Conservation (phyloP, 306 rosid species). For the Trifolium fragiferum region DNA sequence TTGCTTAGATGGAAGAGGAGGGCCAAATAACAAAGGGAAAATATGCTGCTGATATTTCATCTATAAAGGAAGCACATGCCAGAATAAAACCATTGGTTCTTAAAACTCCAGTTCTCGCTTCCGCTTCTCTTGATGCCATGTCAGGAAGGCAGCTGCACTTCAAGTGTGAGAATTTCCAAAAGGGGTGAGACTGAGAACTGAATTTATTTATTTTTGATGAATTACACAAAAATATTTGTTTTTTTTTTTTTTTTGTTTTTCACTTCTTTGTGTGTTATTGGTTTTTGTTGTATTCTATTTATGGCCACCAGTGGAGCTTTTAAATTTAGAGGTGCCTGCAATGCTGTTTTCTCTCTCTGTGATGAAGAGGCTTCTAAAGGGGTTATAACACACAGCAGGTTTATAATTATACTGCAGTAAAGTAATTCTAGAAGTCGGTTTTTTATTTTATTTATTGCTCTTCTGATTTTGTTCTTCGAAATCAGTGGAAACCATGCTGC, state of each 20-base stretch:
- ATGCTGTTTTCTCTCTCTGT: conserved; percentile 83
- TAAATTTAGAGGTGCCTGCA: conserved; percentile 93
- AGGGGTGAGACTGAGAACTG: conserved; percentile 61
- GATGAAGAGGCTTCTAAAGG: conserved; percentile 81
- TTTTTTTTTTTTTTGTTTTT: background rate
- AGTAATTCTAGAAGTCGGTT: conserved; percentile 31
- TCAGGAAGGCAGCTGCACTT: conserved; percentile 80
- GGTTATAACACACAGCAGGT: conserved; percentile 97
- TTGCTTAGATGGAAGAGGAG: conserved; percentile 61
- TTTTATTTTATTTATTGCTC: conserved; percentile 13
- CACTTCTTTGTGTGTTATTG: no score
- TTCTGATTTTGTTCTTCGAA: conserved; percentile 50
- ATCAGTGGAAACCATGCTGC: conserved; percentile 96
- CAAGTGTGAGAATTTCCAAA: conserved; percentile 89
- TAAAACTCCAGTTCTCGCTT: conserved; percentile 71
- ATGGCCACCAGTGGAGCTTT: conserved; percentile 73
- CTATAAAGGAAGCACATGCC: conserved; percentile 72
- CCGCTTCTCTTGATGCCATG: conserved; percentile 63
- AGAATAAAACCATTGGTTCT: conserved; percentile 61
- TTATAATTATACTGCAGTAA: conserved; percentile 33
- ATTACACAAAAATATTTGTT: background rate
- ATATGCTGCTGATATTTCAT: conserved; percentile 83
- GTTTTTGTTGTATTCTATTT: background rate
- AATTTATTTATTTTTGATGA: conserved; percentile 26
- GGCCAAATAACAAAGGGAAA: conserved; percentile 50